Conservation (phyloP, 2,329 filamentous ascomycete genomes). For the Drechmeria coniospora region DNA sequence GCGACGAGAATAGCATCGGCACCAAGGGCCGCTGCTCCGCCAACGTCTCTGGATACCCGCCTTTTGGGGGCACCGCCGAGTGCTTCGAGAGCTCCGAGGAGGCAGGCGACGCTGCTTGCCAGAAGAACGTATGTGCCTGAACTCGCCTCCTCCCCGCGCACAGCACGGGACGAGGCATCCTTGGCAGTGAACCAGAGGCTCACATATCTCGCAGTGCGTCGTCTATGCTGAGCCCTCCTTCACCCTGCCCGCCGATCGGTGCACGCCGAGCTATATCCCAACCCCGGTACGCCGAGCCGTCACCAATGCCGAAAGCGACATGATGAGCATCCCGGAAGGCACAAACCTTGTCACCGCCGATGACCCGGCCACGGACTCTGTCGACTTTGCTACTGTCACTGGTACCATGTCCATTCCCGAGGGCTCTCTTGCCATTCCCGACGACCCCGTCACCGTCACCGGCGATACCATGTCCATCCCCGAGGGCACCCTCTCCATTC, state of each 20-base stretch:
- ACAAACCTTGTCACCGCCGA: conserved; percentile 53
- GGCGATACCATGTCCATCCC: background rate
- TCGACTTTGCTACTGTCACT: conserved; percentile 1
- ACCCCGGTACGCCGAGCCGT: background rate
- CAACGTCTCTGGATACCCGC: conserved; percentile 27
- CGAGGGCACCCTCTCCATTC: background rate
- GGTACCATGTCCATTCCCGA: background rate
- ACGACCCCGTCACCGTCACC: background rate
- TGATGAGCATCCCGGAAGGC: conserved; percentile 6
- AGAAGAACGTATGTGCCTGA: conserved; percentile 24
- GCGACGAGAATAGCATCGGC: conserved; percentile 20
- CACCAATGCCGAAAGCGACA: background rate
- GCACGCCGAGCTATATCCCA: conserved; percentile 15
- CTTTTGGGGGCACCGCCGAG: conserved; percentile 18
- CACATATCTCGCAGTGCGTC: conserved; percentile 21
- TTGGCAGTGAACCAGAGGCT: no score
- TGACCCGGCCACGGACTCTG: background rate
- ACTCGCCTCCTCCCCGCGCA: background rate
- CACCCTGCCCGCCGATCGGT: conserved; percentile 20
- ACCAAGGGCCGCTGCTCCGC: conserved; percentile 27
- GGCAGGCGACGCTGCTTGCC: conserved; percentile 29
- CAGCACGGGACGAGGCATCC: no score
- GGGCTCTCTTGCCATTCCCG: background rate
- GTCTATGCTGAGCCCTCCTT: conserved; percentile 24
- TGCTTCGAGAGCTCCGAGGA: conserved; percentile 25